These are phyloP conservation scores for Prunella vulgaris DNA, from an alignment of 257 asterid species.

Conservation along the genomic window DNA sequence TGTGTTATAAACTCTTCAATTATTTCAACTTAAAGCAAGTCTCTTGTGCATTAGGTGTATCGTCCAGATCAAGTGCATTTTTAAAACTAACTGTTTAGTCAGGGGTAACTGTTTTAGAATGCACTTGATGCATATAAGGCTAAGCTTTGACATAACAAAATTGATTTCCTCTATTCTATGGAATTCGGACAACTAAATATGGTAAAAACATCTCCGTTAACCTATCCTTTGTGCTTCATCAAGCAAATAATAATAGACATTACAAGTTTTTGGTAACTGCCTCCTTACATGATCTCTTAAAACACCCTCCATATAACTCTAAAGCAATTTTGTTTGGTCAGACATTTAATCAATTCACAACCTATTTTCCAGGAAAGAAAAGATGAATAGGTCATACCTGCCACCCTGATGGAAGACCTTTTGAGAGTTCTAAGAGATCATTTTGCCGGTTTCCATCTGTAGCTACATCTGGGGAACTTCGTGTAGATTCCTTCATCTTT, in stretches of 20 bases:
- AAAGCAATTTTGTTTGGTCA: background rate
- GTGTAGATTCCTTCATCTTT: conserved; percentile 43
- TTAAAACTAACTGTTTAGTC: no score
- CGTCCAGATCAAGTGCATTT: no score
- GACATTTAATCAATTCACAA: background rate
- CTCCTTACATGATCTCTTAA: background rate
- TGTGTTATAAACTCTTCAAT: background rate
- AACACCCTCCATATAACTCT: background rate
- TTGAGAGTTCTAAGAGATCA: conserved; percentile 58
- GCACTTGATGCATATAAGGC: no score
- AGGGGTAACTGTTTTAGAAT: no score
- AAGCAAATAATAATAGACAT: background rate
- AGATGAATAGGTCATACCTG: conserved; percentile 42
- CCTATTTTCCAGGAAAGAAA: background rate
- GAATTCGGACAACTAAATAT: background rate
- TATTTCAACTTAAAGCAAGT: no score
- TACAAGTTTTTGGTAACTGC: background rate
- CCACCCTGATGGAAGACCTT: conserved; percentile 90
- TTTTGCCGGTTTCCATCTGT: conserved; percentile 40
- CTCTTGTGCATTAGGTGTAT: no score
- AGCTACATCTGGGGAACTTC: conserved; percentile 34
- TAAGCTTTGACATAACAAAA: background rate
- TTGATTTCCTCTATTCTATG: background rate
- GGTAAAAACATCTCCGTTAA: background rate
- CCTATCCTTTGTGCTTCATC: background rate